Base-by-base conservation (phyloP, 208 protist genomes). In the Kentomonas sorsogonicus region DNA sequence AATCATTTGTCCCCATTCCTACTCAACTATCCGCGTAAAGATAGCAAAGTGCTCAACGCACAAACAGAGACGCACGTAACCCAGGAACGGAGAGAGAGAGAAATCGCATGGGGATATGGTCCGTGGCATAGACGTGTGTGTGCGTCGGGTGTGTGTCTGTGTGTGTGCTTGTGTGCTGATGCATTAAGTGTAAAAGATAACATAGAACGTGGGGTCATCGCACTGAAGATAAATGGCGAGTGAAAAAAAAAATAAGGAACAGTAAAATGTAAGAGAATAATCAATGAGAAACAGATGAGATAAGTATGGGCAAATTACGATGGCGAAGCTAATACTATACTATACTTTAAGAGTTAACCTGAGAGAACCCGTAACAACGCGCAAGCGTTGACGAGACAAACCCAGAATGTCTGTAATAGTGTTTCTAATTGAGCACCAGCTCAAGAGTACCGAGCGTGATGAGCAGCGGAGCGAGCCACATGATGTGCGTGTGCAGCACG, bases 401-500 rank as follows among this genome's bases (percentile, higher is more conserved):
- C n/a, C n/a, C n/a, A n/a, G n/a, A n/a, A n/a, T n/a, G n/a, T 3
- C 1, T 51, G 16, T 34, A 20, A 34, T 20, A 40, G 1, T 1
- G 3, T 69, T 52, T 15, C 45, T 86, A 94, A 43, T 91, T 89
- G 16, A 92, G 41, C 4, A 85, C n/a, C 1, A 94, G 69, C 72
- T 91, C 69, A 26, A 73, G 40, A n/a, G 83, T 22, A 31, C 66
- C 79, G 16, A 83, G 36, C 1, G 54, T 65, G 0, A 73, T 31
- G 50, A 87, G 66, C 0, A 68, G 54, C 0, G 79, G 82, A 0
- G 69, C 57, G 16, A 92, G 63, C 69, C 68, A 81, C 73, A 84
- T 74, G 30, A 70, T 65, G 68, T 94, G 88, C 22, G 83, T 89
- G 69, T 89, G 79, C n/a, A 94, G 57, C n/a, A 91, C 68, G 0